phyloP scores from a whole-genome alignment of 164 flowering plant genomes.

The Amborella trichopoda region DNA sequence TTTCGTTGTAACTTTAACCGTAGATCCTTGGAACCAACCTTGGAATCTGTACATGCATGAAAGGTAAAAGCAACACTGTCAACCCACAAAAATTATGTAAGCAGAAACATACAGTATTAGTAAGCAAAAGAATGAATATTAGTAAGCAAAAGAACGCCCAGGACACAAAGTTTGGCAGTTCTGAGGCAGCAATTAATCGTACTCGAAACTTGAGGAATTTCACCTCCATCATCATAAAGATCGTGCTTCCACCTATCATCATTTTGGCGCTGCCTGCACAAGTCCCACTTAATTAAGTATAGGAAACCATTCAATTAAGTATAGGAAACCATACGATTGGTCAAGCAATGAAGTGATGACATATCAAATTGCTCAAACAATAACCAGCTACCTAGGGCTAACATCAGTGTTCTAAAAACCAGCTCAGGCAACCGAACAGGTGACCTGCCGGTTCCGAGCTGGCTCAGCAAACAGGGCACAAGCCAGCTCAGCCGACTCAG shows the following conservation, averaged over 20 bases:
- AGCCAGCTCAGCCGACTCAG: too few relatives aligned
- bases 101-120: too few relatives aligned
- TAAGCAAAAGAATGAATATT: too few relatives aligned
- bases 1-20: constrained; percentile 80
- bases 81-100: too few relatives aligned
- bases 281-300: not conserved
- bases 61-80: not conserved
- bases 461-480: too few relatives aligned
- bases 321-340: not conserved
- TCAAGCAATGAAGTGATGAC: not conserved
- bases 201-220: constrained; percentile 46
- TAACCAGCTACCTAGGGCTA: not conserved
- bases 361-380: not conserved
- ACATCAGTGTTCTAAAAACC: not conserved
- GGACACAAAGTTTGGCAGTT: too few relatives aligned
- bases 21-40: constrained; percentile 60
- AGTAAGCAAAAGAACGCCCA: too few relatives aligned
- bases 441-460: too few relatives aligned
- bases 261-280: constrained; percentile 65
- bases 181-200: too few relatives aligned
- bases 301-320: not conserved
- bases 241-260: constrained; percentile 97
- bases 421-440: not conserved
- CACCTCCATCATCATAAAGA: constrained; percentile 41
- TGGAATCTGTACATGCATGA: constrained; percentile 32